phyloP scores from a whole-genome alignment of 106 monocot genomes.

The Dactylorhiza incarnata region DNA sequence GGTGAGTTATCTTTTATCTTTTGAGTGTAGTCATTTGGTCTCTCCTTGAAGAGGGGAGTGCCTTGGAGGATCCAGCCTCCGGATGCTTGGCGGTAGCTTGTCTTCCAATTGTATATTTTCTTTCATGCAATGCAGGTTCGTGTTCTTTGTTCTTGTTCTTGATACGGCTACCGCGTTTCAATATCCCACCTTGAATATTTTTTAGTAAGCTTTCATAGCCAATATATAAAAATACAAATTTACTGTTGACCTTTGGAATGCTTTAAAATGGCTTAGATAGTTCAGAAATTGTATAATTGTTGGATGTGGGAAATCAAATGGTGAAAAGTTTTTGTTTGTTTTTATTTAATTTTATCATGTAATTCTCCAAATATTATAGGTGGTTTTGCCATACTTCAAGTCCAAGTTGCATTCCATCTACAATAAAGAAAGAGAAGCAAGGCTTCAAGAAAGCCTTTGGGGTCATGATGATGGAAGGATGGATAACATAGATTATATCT shows the following conservation, averaged over 20 bases:
- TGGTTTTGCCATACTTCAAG: constrained; percentile 81
- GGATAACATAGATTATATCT: constrained; percentile 30
- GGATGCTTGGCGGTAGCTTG: too few species aligned
- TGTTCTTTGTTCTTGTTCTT: too few species aligned
- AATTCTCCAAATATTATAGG: constrained; percentile 31
- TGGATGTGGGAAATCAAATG: not conserved
- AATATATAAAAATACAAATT: not conserved
- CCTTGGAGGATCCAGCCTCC: too few species aligned
- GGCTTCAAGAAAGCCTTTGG: constrained; percentile 91
- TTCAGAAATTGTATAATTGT: not conserved
- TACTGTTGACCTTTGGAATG: too few species aligned
- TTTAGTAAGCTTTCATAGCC: not conserved
- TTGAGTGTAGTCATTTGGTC: too few species aligned
- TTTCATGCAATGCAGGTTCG: too few species aligned
- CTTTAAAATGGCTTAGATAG: not conserved
- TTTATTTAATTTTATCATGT: not conserved
- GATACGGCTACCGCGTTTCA: too few species aligned
- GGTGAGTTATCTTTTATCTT: too few species aligned
- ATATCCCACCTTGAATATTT: not conserved
- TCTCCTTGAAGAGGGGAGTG: too few species aligned
- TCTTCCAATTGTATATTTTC: too few species aligned
- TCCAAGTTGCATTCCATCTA: constrained; percentile 83
- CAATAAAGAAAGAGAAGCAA: constrained; percentile 85
- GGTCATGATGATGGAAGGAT: constrained; percentile 37
- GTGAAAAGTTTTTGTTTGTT: not conserved